Evolutionary conservation across 805 yeast species (phyloP).

Genomic region (Cyberlindnera nakhonratchasimensis): DNA sequence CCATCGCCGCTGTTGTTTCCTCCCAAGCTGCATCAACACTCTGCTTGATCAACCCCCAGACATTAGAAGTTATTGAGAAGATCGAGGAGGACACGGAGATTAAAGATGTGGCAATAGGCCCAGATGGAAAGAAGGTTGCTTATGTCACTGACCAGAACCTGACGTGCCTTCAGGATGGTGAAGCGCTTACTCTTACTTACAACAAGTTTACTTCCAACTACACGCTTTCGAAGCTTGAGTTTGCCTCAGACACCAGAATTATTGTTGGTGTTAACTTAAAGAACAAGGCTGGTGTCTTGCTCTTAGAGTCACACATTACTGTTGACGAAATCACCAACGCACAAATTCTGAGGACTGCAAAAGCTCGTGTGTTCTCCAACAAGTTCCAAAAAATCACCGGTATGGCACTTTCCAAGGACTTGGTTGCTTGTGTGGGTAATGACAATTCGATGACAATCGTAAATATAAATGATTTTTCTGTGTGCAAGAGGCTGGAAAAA

Average conservation of each 20-base stretch:
- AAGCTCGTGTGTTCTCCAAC: conserved; percentile 39
- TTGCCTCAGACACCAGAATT: conserved; percentile 33
- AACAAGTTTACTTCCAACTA: conserved; percentile 24
- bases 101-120: conserved; percentile 65
- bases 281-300: conserved; percentile 39
- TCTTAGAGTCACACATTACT: conserved; percentile 28
- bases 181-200: conserved; percentile 14
- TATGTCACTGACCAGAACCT: conserved; percentile 57
- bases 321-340: conserved; percentile 6
- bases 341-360: conserved; percentile 31
- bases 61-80: conserved; percentile 50
- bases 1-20: conserved; percentile 65
- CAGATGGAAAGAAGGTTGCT: conserved; percentile 61
- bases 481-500: conserved; percentile 48
- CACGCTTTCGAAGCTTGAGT: conserved; percentile 41
- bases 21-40: conserved; percentile 57
- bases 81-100: conserved; percentile 47
- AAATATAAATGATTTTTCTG: conserved; percentile 47
- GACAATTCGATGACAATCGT: conserved; percentile 65
- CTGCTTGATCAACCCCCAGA: conserved; percentile 54
- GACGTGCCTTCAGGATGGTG: conserved; percentile 12
- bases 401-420: conserved; percentile 38
- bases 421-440: conserved; percentile 42
- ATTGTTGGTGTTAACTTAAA: conserved; percentile 43
- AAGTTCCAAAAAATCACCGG: conserved; percentile 57